Evolutionary conservation across 306 rosid genomes (phyloP), one percentile per base, ranked within the genome.

Genomic region (Acacia crassicarpa): DNA sequence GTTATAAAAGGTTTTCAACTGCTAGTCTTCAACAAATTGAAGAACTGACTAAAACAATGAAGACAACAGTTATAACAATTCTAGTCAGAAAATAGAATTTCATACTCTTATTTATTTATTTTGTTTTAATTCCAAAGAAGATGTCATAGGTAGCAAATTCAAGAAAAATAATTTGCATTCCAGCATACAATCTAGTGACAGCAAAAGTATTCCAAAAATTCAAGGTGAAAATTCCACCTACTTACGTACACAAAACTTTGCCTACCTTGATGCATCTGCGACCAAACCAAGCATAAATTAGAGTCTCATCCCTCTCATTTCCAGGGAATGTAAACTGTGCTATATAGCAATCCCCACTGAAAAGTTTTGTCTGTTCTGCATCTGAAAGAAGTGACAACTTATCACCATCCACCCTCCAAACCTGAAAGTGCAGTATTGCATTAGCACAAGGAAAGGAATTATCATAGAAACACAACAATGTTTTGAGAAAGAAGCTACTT

Each of bases 271-370:
- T 82, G 80, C 94, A 84, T 80, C 58, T 83, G 72, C 88, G 16
- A 61, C 99, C 99, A 85, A 93, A 53, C 99, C 99, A 95, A 58
- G 90, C 89, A 85, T 90, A 95, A 84, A 90, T 86, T 35, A 95
- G 87, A 72, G 85, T 90, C 82, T 87, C 99, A 25, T 92, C 97
- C 84, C 89, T 93, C 84, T 88, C 94, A 56, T 85, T 91, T 77
- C 87, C 94, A 80, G 89, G 86, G 85, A 88, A 91, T 69, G 91
- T 86, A 82, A 89, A 95, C 75, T 91, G 94, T 77, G 90, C 83
- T 41, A 93, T 86, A 83, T 95, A 93, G 94, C 98, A 91, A 86
- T 95, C 98, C 77, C 99, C 94, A 46, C 91, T 87, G 86, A 86
- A 93, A 84, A 95, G 82, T 80, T 89, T 91, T 61, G 78, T 87